Evolutionary conservation across 2,329 filamentous ascomycete species (phyloP), one percentile per base, ranked within the genome.

Genomic region (Trichoderma koningiopsis): DNA sequence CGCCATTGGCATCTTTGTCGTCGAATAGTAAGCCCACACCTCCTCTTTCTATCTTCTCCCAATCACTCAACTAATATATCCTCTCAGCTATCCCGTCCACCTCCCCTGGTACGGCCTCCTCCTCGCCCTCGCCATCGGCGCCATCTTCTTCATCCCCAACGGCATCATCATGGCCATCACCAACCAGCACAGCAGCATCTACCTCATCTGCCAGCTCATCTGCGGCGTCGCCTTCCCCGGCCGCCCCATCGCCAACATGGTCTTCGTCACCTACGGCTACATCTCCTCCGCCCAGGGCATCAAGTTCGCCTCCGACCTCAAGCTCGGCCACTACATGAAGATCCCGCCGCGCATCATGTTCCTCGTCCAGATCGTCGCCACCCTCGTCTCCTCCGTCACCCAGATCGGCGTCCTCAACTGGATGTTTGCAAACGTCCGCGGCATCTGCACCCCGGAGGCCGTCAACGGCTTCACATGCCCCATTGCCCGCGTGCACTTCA

Each of bases 91-190:
- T 76, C 92, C 92, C 0, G 86, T 96, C 57, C 90, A 94, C 76
- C 83, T 96, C 1, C 93, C 93, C 0, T 96, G 93, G 91, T 96
- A 96, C 75, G 93, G 93, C 4, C 84, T 97, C 3, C 83, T 96
- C 19, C 85, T 97, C 6, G 92, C 93, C 1, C 85, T 97, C 2
- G 87, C 84, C 31, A 93, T 96, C 66, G 93, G 92, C 71, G 89
- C 90, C 24, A 79, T 95, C 67, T 91, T 96, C 71, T 96, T 96
- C 81, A 93, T 97, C 70, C 93, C 93, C 13, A 95, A 96, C 72
- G 93, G 93, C 71, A 96, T 96, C 77, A 92, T 97, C 75, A 96
- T 96, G 92, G 93, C 93, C 19, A 93, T 96, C 73, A 96, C 93
- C 11, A 96, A 96, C 78, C 92, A 95, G 77, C 92, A 96, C 79